Conservation (phyloP, 116 monocot species). For the Posidonia oceanica region DNA sequence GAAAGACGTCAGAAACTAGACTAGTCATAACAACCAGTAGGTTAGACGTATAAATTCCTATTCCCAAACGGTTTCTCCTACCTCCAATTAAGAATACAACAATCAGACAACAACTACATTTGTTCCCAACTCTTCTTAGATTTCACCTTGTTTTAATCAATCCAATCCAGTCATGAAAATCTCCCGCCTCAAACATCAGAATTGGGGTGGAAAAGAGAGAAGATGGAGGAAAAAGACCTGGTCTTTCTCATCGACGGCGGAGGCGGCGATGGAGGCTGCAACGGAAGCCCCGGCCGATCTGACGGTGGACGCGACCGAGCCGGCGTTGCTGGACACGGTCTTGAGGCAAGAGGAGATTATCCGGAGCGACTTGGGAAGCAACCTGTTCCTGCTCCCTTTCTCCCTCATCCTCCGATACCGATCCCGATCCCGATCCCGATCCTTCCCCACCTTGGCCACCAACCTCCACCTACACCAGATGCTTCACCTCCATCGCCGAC, state of each 20-base stretch:
- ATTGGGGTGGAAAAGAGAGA: background rate
- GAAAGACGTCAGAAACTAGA: too few species aligned
- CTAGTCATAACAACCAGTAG: too few species aligned
- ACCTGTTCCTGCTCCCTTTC: conserved; percentile 24
- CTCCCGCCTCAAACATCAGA: background rate
- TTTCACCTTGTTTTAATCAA: too few species aligned
- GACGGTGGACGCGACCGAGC: conserved; percentile 66
- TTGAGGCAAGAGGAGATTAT: conserved; percentile 95
- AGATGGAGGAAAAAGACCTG: conserved; percentile 37
- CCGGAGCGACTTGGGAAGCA: conserved; percentile 78
- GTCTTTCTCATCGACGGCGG: conserved; percentile 58
- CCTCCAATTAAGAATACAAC: too few species aligned
- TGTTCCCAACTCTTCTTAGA: too few species aligned
- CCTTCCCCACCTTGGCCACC: background rate
- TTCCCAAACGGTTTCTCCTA: too few species aligned
- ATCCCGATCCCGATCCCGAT: too few species aligned
- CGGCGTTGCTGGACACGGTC: conserved; percentile 83
- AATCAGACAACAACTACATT: too few species aligned
- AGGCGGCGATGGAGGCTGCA: conserved; percentile 57
- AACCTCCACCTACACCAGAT: background rate
- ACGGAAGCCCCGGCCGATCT: conserved; percentile 81
- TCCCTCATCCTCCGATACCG: background rate
- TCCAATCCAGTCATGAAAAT: background rate
- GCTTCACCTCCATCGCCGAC: background rate
- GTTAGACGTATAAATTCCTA: too few species aligned